phyloP scores from a whole-genome alignment of 2,329 filamentous ascomycete species.

The Aureobasidium sp. region DNA sequence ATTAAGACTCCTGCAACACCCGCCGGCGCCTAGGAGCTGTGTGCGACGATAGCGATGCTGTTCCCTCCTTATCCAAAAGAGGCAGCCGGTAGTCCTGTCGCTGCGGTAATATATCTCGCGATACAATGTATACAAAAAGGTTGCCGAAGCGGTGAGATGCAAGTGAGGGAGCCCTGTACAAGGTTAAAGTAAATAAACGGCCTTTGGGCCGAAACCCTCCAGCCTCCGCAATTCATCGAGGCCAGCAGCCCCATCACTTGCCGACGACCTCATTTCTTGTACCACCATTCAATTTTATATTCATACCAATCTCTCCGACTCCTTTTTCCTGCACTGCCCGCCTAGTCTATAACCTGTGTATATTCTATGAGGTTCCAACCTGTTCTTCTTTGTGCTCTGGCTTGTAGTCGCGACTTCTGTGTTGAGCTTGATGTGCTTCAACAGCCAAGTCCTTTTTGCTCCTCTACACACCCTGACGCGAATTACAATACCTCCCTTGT shows the following conservation, averaged over 20 bases:
- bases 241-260: neutral
- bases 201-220: neutral
- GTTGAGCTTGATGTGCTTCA: neutral
- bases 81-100: neutral
- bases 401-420: neutral
- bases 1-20: neutral
- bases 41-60: neutral
- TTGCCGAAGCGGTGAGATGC: neutral
- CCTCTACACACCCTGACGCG: neutral
- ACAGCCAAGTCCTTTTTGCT: neutral
- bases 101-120: neutral
- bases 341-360: neutral
- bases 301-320: neutral
- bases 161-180: neutral
- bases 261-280: neutral
- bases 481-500: neutral
- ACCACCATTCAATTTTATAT: neutral
- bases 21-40: neutral
- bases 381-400: neutral
- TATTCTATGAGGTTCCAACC: neutral
- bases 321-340: neutral
- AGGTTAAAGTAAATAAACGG: constrained; percentile 4
- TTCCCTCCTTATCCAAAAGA: neutral
- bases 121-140: neutral
- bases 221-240: neutral